Base-by-base conservation (phyloP, 352 stramenopile genomes). In the Stramenopiles sp. region DNA sequence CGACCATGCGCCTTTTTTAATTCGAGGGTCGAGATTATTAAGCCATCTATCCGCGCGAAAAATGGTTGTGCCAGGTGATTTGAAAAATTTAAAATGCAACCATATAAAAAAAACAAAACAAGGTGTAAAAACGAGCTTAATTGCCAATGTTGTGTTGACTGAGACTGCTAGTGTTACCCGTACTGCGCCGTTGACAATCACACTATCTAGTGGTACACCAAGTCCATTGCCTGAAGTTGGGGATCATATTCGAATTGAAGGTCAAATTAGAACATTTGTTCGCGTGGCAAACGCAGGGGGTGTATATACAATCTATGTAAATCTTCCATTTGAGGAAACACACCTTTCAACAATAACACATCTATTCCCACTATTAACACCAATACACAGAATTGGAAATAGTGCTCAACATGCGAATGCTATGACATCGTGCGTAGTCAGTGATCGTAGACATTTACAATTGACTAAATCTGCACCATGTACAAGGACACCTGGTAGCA, bases 41-140 rank as follows among this genome's bases (percentile, higher is more conserved):
- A 90, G 91, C 91, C 92, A 98, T 20, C 94, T 89, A 84, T 98
- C 94, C n/a, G n/a, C n/a, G n/a, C n/a, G n/a, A n/a, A n/a, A n/a
- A n/a, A n/a, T n/a, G n/a, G n/a, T n/a, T n/a, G n/a, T n/a, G n/a
- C n/a, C n/a, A 13, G 38, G 38, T 53, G 38, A 13, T 4, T 13
- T 4, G 38, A 13, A 4, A 53, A 53, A 53, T 53, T 4, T 13
- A 53, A 13, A 53, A 4, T 53, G 38, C 4, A 13, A 53, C 13
- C 38, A 53, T 13, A 53, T 53, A 13, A 53, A 53, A 53, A 4
- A 13, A 53, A 53, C 38, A 13, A 53, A 53, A 53, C 4, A 53
- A 4, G 13, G 38, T 53, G 38, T 53, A 4, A 4, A 53, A 13
- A 53, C 38, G 13, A 53, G 38, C 38, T 53, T 53, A 13, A 4